phyloP scores from a whole-genome alignment of 1,284 basidiomycete genomes.

The Papiliotrema flavescens region DNA sequence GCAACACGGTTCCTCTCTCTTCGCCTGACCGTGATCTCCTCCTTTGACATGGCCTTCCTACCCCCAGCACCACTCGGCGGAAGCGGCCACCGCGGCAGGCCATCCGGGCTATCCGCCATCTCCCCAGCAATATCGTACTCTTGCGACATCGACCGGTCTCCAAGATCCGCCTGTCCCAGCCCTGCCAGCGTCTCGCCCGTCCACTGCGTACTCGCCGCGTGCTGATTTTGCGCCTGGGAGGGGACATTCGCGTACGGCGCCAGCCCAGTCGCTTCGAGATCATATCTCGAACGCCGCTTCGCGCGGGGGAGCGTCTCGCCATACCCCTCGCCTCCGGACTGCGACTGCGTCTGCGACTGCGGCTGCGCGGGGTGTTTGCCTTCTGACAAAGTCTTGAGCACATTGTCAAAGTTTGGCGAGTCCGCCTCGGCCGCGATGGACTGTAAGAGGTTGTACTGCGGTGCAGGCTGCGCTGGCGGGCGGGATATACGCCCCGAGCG shows the following conservation, averaged over 20 bases:
- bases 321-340: not conserved
- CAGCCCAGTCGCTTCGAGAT: not conserved
- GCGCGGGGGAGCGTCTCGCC: not conserved
- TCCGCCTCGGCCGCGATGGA: constrained; percentile 1
- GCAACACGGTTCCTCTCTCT: constrained; percentile 26
- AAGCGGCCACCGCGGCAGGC: constrained; percentile 15
- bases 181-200: not conserved
- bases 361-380: not conserved
- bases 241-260: not conserved
- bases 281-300: not conserved
- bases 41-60: constrained; percentile 24
- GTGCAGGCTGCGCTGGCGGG: constrained; percentile 9
- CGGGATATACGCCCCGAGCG: constrained; percentile 14
- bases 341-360: too few species aligned
- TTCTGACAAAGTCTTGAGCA: not conserved
- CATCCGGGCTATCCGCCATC: not conserved
- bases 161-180: not conserved
- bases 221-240: not conserved
- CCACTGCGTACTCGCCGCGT: not conserved
- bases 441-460: constrained; percentile 3
- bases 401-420: not conserved
- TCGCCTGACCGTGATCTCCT: constrained; percentile 24
- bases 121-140: not conserved
- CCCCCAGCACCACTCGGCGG: constrained; percentile 23
- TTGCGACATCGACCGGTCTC: not conserved